These are phyloP conservation scores for Syzygium aqueum DNA, from an alignment of 345 rosid genomes.

Conservation along the genomic window DNA sequence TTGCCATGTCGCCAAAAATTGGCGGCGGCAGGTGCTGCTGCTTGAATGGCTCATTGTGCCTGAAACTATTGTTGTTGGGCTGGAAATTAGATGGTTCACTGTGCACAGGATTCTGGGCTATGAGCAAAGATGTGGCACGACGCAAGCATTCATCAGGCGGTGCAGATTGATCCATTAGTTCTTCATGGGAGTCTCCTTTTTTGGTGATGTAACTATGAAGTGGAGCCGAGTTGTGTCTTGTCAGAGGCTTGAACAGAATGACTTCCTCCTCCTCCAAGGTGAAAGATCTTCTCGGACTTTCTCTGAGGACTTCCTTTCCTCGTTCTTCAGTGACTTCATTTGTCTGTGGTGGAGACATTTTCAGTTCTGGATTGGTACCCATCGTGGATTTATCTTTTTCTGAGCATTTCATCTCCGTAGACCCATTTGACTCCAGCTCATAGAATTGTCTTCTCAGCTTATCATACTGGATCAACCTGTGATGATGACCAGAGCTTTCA, in stretches of 20 bases:
- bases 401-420: constrained; percentile 3
- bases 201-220: constrained; percentile 17
- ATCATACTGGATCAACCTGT: constrained; percentile 50
- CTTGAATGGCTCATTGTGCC: constrained; percentile 10
- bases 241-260: constrained; percentile 90
- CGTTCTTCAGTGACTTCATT: constrained; percentile 12
- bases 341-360: background rate
- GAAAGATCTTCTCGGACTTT: constrained; percentile 19
- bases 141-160: constrained; percentile 62
- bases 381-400: background rate
- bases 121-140: constrained; percentile 59
- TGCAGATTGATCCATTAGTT: constrained; percentile 20
- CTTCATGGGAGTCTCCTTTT: constrained; percentile 19
- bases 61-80: constrained; percentile 33
- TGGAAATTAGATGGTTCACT: constrained; percentile 29
- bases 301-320: constrained; percentile 3
- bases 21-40: constrained; percentile 22
- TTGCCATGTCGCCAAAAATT: background rate
- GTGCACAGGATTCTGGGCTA: constrained; percentile 38
- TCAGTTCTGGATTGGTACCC: background rate
- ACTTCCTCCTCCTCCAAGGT: constrained; percentile 85
- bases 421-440: constrained; percentile 4
- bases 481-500: constrained; percentile 28
- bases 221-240: constrained; percentile 83
- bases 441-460: constrained; percentile 21